phyloP scores from a whole-genome alignment of 257 asterid species.

The Ophiorrhiza pumila region DNA sequence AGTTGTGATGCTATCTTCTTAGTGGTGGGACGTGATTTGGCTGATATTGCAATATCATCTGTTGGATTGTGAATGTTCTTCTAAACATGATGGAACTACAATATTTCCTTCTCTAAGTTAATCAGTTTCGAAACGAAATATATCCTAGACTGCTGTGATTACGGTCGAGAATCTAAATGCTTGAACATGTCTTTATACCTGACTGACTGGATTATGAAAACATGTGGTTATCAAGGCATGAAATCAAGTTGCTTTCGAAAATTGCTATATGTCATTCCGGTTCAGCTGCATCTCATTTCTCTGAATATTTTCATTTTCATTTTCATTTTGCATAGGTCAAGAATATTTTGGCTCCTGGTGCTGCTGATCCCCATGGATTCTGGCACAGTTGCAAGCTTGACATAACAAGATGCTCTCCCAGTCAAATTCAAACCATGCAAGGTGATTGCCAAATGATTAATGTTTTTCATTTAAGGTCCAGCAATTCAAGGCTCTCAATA shows the following conservation, averaged over 20 bases:
- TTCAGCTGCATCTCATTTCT: neutral
- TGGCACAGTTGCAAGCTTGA: constrained; percentile 70
- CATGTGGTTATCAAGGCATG: neutral
- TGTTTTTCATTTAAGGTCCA: neutral
- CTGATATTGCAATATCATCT: neutral
- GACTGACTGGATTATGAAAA: neutral
- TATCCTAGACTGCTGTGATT: neutral
- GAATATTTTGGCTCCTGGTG: constrained; percentile 71
- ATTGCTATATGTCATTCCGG: neutral
- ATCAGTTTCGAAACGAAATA: too few species aligned
- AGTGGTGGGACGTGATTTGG: too few species aligned
- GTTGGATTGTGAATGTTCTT: too few species aligned
- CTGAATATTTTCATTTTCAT: neutral
- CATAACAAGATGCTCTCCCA: constrained; percentile 55
- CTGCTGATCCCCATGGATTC: constrained; percentile 68
- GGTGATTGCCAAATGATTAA: constrained; percentile 31
- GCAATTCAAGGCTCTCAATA: neutral
- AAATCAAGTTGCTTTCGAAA: neutral
- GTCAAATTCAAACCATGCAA: constrained; percentile 58
- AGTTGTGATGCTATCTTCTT: too few species aligned
- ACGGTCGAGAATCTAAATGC: neutral
- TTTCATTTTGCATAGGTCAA: constrained; percentile 43
- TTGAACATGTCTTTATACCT: neutral
- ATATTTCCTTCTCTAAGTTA: too few species aligned
- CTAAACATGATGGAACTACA: neutral